Percentiles rank a stretch among this genome's conserved stretches.
Conservation (phyloP, 371 early-diverging fungal species). For the Mucor plumbeus region DNA sequence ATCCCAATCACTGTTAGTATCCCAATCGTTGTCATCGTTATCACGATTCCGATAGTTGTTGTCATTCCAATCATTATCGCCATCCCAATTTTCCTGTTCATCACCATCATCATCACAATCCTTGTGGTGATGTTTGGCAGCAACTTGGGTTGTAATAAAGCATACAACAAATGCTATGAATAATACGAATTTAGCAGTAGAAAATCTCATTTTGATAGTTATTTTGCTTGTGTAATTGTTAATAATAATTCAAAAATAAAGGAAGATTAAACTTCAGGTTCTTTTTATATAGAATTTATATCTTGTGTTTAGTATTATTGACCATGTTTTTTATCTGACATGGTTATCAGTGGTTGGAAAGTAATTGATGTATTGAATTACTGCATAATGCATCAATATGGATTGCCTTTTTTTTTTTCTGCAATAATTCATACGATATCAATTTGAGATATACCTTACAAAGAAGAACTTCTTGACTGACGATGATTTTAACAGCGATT, state of each 20-base stretch:
- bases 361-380: not conserved
- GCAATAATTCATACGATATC: not conserved
- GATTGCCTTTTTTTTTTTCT: too few relatives aligned
- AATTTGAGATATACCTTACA: not conserved
- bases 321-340: not conserved
- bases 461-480: not conserved
- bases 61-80: not conserved
- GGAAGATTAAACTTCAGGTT: not conserved
- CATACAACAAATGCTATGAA: constrained; percentile 1
- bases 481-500: not conserved
- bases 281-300: not conserved
- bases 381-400: not conserved
- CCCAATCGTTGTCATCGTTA: not conserved
- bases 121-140: constrained; percentile 12
- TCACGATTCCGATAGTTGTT: constrained; percentile 1
- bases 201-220: constrained; percentile 10
- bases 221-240: not conserved
- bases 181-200: constrained; percentile 9
- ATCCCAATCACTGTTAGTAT: not conserved
- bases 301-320: constrained; percentile 10
- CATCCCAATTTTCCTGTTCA: constrained; percentile 14
- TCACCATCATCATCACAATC: not conserved
- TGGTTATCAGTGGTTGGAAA: not conserved
- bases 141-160: not conserved
- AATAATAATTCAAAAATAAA: not conserved